These are phyloP conservation scores for Thraustotheca clavata DNA, from an alignment of 352 stramenopile genomes.

Conservation along the genomic window DNA sequence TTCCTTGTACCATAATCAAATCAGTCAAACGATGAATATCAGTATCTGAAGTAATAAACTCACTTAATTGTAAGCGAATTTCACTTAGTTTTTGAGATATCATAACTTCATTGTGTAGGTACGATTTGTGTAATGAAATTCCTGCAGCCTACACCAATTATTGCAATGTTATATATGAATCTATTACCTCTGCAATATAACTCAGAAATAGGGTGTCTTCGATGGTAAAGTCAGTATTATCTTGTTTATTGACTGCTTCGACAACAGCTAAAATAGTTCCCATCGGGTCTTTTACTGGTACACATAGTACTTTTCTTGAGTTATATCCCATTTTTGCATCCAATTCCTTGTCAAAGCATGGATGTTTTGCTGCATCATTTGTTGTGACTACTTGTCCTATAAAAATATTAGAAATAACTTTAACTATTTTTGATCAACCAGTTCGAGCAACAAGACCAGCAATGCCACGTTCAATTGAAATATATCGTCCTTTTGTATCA, in stretches of 20 bases:
- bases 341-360: conserved; percentile 53
- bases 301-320: conserved; percentile 51
- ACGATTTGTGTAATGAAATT: conserved; percentile 60
- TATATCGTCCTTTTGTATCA: conserved; percentile 54
- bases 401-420: neutral
- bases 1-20: conserved; percentile 46
- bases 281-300: conserved; percentile 50
- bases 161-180: neutral
- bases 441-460: conserved; percentile 54
- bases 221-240: conserved; percentile 50
- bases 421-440: conserved; percentile 2
- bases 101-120: conserved; percentile 52
- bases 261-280: conserved; percentile 50
- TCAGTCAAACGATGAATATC: conserved; percentile 45
- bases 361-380: conserved; percentile 54
- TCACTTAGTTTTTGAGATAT: conserved; percentile 68
- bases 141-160: conserved; percentile 32
- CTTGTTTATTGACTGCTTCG: conserved; percentile 65
- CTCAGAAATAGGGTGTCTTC: conserved; percentile 67
- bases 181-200: conserved; percentile 41
- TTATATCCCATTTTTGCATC: conserved; percentile 57
- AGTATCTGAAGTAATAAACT: conserved; percentile 38
- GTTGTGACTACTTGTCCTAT: conserved; percentile 39
- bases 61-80: conserved; percentile 45
- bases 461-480: conserved; percentile 62